Evolutionary conservation across 2,329 filamentous ascomycete species (phyloP).

Genomic region (Fusarium tuaranense): DNA sequence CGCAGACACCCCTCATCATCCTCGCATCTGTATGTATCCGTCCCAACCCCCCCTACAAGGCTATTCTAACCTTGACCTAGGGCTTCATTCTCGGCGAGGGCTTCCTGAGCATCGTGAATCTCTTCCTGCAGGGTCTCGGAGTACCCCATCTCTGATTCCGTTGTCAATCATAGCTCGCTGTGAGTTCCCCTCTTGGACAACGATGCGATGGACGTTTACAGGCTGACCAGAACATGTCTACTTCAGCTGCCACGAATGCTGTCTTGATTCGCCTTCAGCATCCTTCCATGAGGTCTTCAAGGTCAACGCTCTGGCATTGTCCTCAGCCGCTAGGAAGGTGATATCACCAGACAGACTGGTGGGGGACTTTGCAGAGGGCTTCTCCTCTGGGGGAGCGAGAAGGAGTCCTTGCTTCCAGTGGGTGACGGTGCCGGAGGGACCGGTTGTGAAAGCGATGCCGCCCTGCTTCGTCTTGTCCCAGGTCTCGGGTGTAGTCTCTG

Average conservation of each 20-base stretch:
- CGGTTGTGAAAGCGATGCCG: conserved; percentile 88
- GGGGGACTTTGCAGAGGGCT: conserved; percentile 59
- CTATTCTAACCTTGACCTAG: conserved; percentile 48
- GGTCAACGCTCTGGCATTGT: conserved; percentile 76
- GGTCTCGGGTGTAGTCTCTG: conserved; percentile 68
- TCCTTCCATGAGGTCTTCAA: conserved; percentile 73
- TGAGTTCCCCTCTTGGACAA: not conserved
- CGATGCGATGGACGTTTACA: not conserved
- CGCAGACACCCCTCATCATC: conserved; percentile 86
- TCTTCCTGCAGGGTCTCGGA: conserved; percentile 80
- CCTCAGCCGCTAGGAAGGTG: conserved; percentile 75
- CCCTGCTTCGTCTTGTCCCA: conserved; percentile 70
- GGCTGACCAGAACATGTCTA: conserved; percentile 40
- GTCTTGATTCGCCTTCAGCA: conserved; percentile 54
- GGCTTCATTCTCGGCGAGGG: conserved; percentile 95
- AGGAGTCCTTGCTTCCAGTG: conserved; percentile 92
- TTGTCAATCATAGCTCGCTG: not conserved
- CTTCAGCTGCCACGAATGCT: conserved; percentile 64
- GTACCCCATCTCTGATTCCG: conserved; percentile 76
- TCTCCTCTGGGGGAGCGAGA: conserved; percentile 71
- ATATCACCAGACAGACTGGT: conserved; percentile 74
- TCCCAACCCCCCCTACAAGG: not conserved
- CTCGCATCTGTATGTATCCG: conserved; percentile 73
- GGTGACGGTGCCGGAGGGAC: conserved; percentile 79
- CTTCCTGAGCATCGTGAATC: conserved; percentile 89